Percentiles rank a stretch among this genome's conserved stretches.
Evolutionary conservation across 768 basidiomycete genomes (phyloP).

Genomic region (Erythrobasidium yunnanense): DNA sequence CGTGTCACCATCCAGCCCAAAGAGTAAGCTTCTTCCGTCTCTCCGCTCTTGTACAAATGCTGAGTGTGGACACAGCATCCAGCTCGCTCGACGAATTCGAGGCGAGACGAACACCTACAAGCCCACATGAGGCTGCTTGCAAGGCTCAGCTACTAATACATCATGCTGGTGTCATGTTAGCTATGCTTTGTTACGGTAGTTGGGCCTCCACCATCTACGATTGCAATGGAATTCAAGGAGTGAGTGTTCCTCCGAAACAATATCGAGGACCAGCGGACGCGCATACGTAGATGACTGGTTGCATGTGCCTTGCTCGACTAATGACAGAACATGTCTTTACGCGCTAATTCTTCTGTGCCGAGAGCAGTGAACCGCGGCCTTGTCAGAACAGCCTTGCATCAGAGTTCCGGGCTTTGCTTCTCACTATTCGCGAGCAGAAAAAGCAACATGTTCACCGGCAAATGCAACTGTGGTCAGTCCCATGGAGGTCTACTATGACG

Average conservation of each 20-base stretch:
- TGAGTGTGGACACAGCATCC: no score
- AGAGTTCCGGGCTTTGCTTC: no score
- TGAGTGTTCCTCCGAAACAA: background rate
- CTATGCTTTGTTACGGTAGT: background rate
- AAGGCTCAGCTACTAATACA: background rate
- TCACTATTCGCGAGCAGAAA: no score
- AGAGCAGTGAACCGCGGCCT: no score
- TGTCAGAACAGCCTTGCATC: no score
- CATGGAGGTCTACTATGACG: no score
- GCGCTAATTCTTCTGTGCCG: no score
- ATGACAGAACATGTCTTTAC: no score
- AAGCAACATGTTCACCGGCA: slow-evolving; percentile 3
- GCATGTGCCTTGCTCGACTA: no score
- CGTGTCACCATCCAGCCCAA: slow-evolving; percentile 56
- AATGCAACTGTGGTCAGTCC: slow-evolving; percentile 14
- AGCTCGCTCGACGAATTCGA: slow-evolving; percentile 58
- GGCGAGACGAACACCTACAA: slow-evolving; percentile 48
- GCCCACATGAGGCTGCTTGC: background rate
- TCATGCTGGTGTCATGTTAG: background rate
- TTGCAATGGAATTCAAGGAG: background rate
- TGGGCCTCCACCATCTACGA: background rate
- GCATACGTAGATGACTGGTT: no score
- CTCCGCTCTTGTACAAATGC: no score
- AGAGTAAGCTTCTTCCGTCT: slow-evolving; percentile 42
- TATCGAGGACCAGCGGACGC: background rate